Conservation (phyloP, 2,329 filamentous ascomycete species). For the Trichothecium roseum region DNA sequence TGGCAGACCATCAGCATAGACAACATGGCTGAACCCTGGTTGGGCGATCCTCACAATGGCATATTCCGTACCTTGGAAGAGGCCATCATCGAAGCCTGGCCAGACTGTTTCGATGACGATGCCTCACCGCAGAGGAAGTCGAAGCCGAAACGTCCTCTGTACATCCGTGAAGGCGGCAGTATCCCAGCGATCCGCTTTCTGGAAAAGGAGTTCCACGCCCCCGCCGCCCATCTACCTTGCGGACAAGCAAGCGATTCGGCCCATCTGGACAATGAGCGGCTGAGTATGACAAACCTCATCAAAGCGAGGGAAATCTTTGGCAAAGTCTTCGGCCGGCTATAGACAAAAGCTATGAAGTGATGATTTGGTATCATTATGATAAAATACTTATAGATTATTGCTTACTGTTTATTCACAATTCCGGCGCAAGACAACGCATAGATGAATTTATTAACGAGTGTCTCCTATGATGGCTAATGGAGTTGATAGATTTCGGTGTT, state of each 20-base stretch:
- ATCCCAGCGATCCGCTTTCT: slow-evolving; percentile 91
- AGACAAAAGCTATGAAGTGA: slow-evolving; percentile 7
- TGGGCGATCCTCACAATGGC: slow-evolving; percentile 81
- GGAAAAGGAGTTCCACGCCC: slow-evolving; percentile 86
- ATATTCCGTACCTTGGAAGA: slow-evolving; percentile 84
- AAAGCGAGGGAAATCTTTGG: slow-evolving; percentile 90
- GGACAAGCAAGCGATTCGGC: slow-evolving; percentile 91
- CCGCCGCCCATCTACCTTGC: slow-evolving; percentile 85
- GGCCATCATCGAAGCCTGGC: slow-evolving; percentile 80
- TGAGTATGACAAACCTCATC: slow-evolving; percentile 76
- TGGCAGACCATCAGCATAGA: slow-evolving; percentile 73
- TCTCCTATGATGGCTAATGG: no score
- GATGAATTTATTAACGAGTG: no score
- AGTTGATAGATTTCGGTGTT: no score
- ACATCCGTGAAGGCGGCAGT: slow-evolving; percentile 90
- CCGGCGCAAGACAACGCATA: no score
- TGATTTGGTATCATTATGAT: neutral
- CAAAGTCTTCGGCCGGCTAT: slow-evolving; percentile 66
- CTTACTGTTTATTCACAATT: no score
- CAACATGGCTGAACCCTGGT: slow-evolving; percentile 91
- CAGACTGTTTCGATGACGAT: slow-evolving; percentile 34
- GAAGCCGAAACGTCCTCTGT: slow-evolving; percentile 58
- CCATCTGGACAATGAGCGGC: slow-evolving; percentile 90
- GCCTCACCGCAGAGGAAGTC: slow-evolving; percentile 2
- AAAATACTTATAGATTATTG: no score